Conservation (phyloP, 2,329 filamentous ascomycete genomes). For the Aspergillus viridinutans region DNA sequence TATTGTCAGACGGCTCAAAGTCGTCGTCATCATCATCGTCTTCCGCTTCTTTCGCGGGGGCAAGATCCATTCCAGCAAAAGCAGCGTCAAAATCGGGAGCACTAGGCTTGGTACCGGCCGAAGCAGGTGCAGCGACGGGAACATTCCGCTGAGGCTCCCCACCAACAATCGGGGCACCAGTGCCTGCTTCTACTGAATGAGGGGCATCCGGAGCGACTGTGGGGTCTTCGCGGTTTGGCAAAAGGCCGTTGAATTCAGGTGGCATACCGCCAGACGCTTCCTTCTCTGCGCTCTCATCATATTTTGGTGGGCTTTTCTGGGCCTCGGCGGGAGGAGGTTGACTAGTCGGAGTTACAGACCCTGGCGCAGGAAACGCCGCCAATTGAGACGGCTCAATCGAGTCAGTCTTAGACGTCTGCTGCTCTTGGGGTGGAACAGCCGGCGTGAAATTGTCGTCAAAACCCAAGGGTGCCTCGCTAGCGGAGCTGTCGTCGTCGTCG, state of each 20-base stretch:
- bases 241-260: slow-evolving; percentile 37
- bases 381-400: slow-evolving; percentile 36
- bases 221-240: slow-evolving; percentile 38
- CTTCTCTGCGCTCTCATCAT: slow-evolving; percentile 26
- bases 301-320: slow-evolving; percentile 53
- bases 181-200: slow-evolving; percentile 35
- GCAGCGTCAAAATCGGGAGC: slow-evolving; percentile 45
- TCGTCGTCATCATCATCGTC: slow-evolving; percentile 61
- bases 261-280: slow-evolving; percentile 27
- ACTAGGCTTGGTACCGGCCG: slow-evolving; percentile 27
- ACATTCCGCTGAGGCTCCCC: slow-evolving; percentile 28
- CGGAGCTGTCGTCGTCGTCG: slow-evolving; percentile 75
- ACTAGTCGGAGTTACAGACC: slow-evolving; percentile 33
- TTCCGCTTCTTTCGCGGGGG: slow-evolving; percentile 43
- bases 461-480: slow-evolving; percentile 60
- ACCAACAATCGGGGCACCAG: slow-evolving; percentile 34
- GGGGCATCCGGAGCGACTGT: slow-evolving; percentile 36
- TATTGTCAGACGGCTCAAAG: slow-evolving; percentile 28
- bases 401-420: slow-evolving; percentile 25
- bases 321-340: slow-evolving; percentile 50
- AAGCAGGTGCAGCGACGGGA: slow-evolving; percentile 10
- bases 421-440: slow-evolving; percentile 42
- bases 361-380: slow-evolving; percentile 37
- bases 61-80: slow-evolving; percentile 42
- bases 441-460: slow-evolving; percentile 93